Conservation (phyloP, 1,284 basidiomycete species). For the Phellopilus nigrolimitatus region DNA sequence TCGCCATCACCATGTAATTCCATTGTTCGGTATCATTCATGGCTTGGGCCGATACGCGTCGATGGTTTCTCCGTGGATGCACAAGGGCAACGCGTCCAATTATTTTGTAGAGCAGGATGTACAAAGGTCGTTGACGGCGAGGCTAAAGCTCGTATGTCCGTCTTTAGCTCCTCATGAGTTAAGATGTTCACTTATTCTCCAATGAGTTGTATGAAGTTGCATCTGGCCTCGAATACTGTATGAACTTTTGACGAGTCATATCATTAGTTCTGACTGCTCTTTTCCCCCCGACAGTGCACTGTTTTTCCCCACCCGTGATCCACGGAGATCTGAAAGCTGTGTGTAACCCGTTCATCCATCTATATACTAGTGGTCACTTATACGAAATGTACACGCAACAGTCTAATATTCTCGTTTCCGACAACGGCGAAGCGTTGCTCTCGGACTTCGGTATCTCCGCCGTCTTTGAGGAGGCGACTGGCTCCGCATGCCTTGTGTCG, state of each 20-base stretch:
- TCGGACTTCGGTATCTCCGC: conserved; percentile 37
- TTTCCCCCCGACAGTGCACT: conserved; percentile 10
- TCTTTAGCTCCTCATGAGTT: conserved; percentile 17
- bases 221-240: conserved; percentile 14
- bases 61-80: conserved; percentile 30
- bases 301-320: conserved; percentile 10
- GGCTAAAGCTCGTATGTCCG: conserved; percentile 20
- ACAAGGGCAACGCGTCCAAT: conserved; percentile 24
- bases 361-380: not conserved
- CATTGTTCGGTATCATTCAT: conserved; percentile 24
- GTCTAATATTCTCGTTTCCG: conserved; percentile 32
- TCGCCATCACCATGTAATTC: conserved; percentile 27
- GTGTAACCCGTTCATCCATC: not conserved
- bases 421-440: conserved; percentile 26
- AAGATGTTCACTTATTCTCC: not conserved
- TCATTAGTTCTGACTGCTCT: not conserved
- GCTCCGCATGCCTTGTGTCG: conserved; percentile 26
- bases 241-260: not conserved
- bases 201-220: conserved; percentile 12
- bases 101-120: conserved; percentile 21
- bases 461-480: conserved; percentile 31
- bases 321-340: conserved; percentile 19
- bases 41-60: conserved; percentile 26
- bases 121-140: conserved; percentile 1
- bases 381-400: not conserved